Conservation (phyloP, 2,329 filamentous ascomycete genomes). For the Leptoxyphium fumago region DNA sequence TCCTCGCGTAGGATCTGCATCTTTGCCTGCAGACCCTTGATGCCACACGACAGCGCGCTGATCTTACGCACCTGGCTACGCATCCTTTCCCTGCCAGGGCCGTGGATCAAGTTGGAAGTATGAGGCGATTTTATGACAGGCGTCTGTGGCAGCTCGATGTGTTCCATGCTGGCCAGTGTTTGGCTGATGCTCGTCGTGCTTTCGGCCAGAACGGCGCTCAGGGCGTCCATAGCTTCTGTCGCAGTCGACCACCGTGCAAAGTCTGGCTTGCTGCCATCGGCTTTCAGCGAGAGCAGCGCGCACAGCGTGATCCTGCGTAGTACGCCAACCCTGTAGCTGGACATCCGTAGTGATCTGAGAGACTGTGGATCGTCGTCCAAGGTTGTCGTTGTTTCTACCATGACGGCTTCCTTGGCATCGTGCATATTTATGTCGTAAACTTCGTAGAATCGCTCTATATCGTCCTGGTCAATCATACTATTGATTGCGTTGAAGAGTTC, state of each 20-base stretch:
- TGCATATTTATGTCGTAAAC: conserved; percentile 35
- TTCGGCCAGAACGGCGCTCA: conserved; percentile 46
- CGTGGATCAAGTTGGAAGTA: conserved; percentile 23
- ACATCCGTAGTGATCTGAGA: conserved; percentile 58
- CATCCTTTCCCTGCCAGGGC: conserved; percentile 64
- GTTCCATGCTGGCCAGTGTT: conserved; percentile 65
- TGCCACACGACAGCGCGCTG: conserved; percentile 75
- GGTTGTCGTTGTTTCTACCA: conserved; percentile 29
- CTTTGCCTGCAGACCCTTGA: conserved; percentile 85
- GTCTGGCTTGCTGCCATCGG: conserved; percentile 62
- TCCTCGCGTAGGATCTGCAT: conserved; percentile 84
- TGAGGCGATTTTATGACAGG: conserved; percentile 41
- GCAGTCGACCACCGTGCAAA: conserved; percentile 65
- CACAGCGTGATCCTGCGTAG: conserved; percentile 77
- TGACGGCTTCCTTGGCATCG: conserved; percentile 38
- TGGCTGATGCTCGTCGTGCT: conserved; percentile 39
- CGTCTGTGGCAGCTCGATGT: conserved; percentile 35
- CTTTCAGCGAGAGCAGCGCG: conserved; percentile 75
- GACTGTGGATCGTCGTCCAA: conserved; percentile 62
- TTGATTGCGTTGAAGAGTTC: conserved; percentile 55
- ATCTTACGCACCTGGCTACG: conserved; percentile 79
- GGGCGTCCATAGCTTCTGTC: conserved; percentile 54
- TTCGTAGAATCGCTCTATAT: conserved; percentile 85
- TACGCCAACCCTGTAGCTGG: conserved; percentile 57
- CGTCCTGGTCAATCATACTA: conserved; percentile 60